Base-by-base conservation (phyloP, 78 protist genomes). In the Speleostelium caveatum region DNA sequence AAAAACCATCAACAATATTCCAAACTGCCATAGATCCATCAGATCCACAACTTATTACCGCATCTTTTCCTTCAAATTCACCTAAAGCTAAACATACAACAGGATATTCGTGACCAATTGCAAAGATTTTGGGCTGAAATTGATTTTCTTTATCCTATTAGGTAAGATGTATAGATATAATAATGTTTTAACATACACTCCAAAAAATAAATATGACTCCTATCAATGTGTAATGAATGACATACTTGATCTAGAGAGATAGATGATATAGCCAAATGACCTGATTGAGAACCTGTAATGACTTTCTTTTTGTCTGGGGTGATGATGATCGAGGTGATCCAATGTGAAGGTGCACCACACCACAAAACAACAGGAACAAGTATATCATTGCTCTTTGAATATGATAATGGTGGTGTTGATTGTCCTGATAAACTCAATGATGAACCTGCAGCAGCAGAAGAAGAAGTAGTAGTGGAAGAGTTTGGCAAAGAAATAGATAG, bases 301-400 rank as follows among this genome's bases (percentile, higher is more conserved):
- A 83, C 42, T n/a, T 77, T 69, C 45, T 63, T 55, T 33, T 83
- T 83, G 33, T 83, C 91, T 0, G 91, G 91, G 28, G 91, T 83
- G 10, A 83, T 69, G 26, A 83, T 30, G 6, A 83, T 83, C 6
- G 91, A 69, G 30, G 91, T 59, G 0, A 83, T 83, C 68, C 91
- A 56, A 69, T 83, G 91, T 68, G 91, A 24, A 22, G 91, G 91
- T 83, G 91, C 35, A 16, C 91, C 91, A 60, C 91, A 83, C 91
- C 91, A 83, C 38, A 83, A 49, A 6, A 83, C 91, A 33, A 83
- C 91, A 21, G 91, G 91, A 45, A 83, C 45, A 14, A 83, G 5
- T 59, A 83, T 83, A 58, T 83, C 91, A n/a, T 36, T 6, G 0
- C 45, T 35, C 39, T 72, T 72, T 45, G n/a, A 6, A 45, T 14